Base-by-base conservation (phyloP, 192 early-diverging fungal species). In the Irineochytrium annulatum region DNA sequence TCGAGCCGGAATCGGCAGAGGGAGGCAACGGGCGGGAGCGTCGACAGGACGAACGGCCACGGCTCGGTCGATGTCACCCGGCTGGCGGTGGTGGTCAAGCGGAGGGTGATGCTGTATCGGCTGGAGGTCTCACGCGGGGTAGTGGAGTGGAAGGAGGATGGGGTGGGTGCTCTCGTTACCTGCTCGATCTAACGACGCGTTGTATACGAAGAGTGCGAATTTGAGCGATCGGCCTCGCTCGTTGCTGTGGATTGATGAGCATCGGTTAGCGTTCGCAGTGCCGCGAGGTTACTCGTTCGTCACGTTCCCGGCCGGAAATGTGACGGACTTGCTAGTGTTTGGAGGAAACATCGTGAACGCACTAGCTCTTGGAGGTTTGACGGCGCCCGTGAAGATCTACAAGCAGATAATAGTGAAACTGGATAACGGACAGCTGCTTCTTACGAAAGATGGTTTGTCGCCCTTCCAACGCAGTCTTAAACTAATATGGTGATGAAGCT, bases 221-320 rank as follows among this genome's bases (percentile, higher is more conserved):
- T 71, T 89, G 11, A 74, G 87, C 0, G 90, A 97, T 44, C 77
- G 77, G 20, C 79, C 92, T 28, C 72, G 77, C 34, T 76, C 88
- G 13, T 79, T 97, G 77, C 76, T 81, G 34, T 97, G 91, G 88
- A 77, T 89, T 17, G 79, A 86, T 1, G 72, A 78, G 0, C 81
- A 77, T 22, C 80, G 84, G 55, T 72, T 94, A n/a, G 67, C 64
- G 29, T 67, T 52, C 24, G 62, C 53, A 22, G 46, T 63, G 17
- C 59, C 52, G 16, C 52, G 57, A 55, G 87, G 87, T 46, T 87
- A 86, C 37, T 79, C 71, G 3, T 67, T 83, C 20, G 79, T 89
- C 62, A 74, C 86, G 41, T 60, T 82, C 14, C 73, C 77, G 26
- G 74, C 83, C 19, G 81, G 83, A 2, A 61, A 59, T 6, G 54